Evolutionary conservation across 129 eudicot genomes (phyloP).

Genomic region (Glebionis coronaria): DNA sequence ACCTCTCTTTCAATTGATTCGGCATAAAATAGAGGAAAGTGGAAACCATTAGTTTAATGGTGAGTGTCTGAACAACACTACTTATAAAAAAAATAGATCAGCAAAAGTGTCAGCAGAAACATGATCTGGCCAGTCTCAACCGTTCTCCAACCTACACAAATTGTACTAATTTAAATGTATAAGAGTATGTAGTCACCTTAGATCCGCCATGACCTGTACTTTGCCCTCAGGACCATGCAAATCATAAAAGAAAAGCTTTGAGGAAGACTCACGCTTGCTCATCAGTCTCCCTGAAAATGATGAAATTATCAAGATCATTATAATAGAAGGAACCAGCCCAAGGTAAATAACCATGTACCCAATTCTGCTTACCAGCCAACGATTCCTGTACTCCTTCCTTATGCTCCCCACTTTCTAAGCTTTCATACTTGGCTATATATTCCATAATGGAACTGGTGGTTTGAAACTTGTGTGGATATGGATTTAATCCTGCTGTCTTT

Average conservation of each 20-base stretch:
- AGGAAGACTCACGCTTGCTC: conserved; percentile 77
- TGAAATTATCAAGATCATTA: conserved; percentile 8
- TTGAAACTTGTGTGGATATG: conserved; percentile 86
- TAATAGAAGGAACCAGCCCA: not conserved
- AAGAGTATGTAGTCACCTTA: conserved; percentile 43
- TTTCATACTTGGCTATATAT: conserved; percentile 56
- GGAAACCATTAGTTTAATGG: no score
- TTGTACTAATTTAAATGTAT: not conserved
- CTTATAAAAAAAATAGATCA: no score
- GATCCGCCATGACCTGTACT: conserved; percentile 95
- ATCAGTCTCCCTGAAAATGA: conserved; percentile 61
- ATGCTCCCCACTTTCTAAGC: conserved; percentile 59
- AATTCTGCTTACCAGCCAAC: conserved; percentile 55
- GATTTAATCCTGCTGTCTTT: conserved; percentile 68
- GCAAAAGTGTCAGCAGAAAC: no score
- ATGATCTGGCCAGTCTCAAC: not conserved
- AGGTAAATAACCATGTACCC: not conserved
- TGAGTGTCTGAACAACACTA: no score
- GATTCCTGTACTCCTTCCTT: conserved; percentile 63
- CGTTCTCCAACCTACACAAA: not conserved
- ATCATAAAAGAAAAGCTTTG: conserved; percentile 87
- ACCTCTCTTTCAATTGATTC: no score
- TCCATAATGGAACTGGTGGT: conserved; percentile 53
- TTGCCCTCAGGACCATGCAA: conserved; percentile 82
- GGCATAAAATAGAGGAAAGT: no score